Evolutionary conservation across 2,329 filamentous ascomycete genomes (phyloP).

Genomic region (Pestalotiopsis sp.): DNA sequence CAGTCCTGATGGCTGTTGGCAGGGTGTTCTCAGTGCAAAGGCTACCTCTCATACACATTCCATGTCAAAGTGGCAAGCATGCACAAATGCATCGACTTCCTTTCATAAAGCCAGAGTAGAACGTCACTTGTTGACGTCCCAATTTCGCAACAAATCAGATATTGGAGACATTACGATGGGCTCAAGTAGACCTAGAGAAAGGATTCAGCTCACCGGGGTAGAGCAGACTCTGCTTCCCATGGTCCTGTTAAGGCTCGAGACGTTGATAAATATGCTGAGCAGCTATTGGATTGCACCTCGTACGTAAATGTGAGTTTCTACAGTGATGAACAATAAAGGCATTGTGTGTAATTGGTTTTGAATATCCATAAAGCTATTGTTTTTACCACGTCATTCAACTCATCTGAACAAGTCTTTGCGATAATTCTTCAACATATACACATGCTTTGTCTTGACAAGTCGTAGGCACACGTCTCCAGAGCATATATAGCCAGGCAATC

Average conservation of each 20-base stretch:
- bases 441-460: too few species aligned
- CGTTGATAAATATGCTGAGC: constrained; percentile 19
- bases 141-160: background rate
- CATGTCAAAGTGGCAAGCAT: too few species aligned
- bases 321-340: constrained; percentile 14
- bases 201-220: constrained; percentile 21
- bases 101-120: too few species aligned
- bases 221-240: constrained; percentile 24
- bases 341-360: too few species aligned
- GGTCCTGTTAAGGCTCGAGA: constrained; percentile 20
- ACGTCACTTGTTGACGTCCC: too few species aligned
- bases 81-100: too few species aligned
- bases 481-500: too few species aligned
- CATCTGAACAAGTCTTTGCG: background rate
- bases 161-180: background rate
- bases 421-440: background rate
- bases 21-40: too few species aligned
- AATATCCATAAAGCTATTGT: background rate
- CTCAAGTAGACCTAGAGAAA: constrained; percentile 10
- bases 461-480: too few species aligned
- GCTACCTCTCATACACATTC: too few species aligned
- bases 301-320: constrained; percentile 21
- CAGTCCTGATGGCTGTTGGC: too few species aligned
- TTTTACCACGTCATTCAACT: background rate
- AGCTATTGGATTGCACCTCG: constrained; percentile 21